A percentile compares a stretch with the other conserved stretches of the same genome.
These are phyloP conservation scores for Phoma herbarum DNA, from an alignment of 2,329 filamentous ascomycete genomes.

Conservation along the genomic window DNA sequence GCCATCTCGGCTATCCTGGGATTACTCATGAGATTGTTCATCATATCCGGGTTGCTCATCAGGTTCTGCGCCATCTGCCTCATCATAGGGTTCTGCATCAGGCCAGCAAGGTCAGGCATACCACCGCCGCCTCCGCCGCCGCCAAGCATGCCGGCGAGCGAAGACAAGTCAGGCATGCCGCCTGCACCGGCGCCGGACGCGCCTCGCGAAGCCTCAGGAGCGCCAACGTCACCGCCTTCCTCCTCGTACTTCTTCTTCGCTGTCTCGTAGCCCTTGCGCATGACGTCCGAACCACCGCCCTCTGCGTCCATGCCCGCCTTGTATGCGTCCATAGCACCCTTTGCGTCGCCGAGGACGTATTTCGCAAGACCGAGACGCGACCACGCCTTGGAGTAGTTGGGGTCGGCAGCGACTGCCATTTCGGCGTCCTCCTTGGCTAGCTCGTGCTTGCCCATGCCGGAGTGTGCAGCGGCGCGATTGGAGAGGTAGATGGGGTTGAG, in stretches of 20 bases:
- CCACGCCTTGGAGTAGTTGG: slow-evolving; percentile 97
- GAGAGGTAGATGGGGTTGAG: slow-evolving; percentile 95
- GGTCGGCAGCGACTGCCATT: slow-evolving; percentile 85
- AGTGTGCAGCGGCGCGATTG: slow-evolving; percentile 95
- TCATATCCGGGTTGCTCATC: slow-evolving; percentile 95
- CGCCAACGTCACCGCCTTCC: slow-evolving; percentile 67
- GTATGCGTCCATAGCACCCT: slow-evolving; percentile 95
- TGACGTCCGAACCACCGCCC: slow-evolving; percentile 93
- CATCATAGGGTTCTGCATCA: slow-evolving; percentile 88
- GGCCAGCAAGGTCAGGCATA: slow-evolving; percentile 81
- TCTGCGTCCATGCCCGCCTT: slow-evolving; percentile 91
- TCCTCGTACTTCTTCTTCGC: slow-evolving; percentile 88
- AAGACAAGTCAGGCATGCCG: slow-evolving; percentile 85
- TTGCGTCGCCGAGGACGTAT: slow-evolving; percentile 89
- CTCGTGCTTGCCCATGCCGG: slow-evolving; percentile 82
- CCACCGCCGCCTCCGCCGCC: slow-evolving; percentile 70
- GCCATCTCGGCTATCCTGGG: slow-evolving; percentile 89
- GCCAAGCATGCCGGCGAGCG: slow-evolving; percentile 66
- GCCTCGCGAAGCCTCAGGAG: slow-evolving; percentile 48
- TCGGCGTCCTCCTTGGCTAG: slow-evolving; percentile 88
- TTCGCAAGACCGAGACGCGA: slow-evolving; percentile 88
- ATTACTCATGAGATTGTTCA: slow-evolving; percentile 94
- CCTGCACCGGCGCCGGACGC: slow-evolving; percentile 64
- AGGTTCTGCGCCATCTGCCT: slow-evolving; percentile 95
- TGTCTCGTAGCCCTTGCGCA: slow-evolving; percentile 97